These are phyloP conservation scores for Penicillium nucicola DNA, from an alignment of 495 filamentous ascomycete species.

Conservation along the genomic window DNA sequence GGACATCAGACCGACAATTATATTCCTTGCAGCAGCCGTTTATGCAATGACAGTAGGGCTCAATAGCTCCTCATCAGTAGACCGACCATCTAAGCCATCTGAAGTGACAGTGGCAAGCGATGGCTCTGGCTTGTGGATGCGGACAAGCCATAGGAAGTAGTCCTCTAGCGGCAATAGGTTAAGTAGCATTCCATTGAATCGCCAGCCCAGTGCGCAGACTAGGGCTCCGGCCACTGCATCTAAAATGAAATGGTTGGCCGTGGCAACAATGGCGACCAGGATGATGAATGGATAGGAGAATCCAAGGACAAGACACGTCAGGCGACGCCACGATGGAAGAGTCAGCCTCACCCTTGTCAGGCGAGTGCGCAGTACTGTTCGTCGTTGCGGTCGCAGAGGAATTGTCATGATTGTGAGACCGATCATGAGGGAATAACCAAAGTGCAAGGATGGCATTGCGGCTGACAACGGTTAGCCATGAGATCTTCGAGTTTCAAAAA, in stretches of 20 bases:
- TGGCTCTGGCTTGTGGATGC: constrained; percentile 58
- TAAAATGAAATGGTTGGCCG: constrained; percentile 71
- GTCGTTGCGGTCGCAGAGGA: constrained; percentile 38
- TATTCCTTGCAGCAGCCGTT: too few relatives aligned
- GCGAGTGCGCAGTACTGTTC: constrained; percentile 17
- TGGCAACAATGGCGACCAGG: constrained; percentile 65
- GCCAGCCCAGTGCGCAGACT: constrained; percentile 57
- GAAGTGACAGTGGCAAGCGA: constrained; percentile 9
- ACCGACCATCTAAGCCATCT: constrained; percentile 3
- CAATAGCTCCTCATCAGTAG: constrained; percentile 18
- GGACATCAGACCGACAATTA: not conserved
- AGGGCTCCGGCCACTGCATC: constrained; percentile 65
- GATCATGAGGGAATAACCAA: constrained; percentile 75
- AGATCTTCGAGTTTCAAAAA: not conserved
- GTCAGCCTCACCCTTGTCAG: constrained; percentile 22
- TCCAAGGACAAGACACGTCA: constrained; percentile 50
- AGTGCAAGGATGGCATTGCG: constrained; percentile 79
- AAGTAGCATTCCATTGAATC: constrained; percentile 55
- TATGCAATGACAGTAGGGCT: constrained; percentile 3
- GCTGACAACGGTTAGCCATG: constrained; percentile 35
- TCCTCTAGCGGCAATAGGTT: constrained; percentile 63
- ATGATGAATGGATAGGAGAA: constrained; percentile 64
- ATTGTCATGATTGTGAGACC: constrained; percentile 63
- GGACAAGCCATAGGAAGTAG: constrained; percentile 59
- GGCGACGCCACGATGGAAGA: constrained; percentile 41